Evolutionary conservation across 768 basidiomycete genomes (phyloP), one percentile per base, ranked within the genome.

Genomic region (Pisolithus tinctorius): DNA sequence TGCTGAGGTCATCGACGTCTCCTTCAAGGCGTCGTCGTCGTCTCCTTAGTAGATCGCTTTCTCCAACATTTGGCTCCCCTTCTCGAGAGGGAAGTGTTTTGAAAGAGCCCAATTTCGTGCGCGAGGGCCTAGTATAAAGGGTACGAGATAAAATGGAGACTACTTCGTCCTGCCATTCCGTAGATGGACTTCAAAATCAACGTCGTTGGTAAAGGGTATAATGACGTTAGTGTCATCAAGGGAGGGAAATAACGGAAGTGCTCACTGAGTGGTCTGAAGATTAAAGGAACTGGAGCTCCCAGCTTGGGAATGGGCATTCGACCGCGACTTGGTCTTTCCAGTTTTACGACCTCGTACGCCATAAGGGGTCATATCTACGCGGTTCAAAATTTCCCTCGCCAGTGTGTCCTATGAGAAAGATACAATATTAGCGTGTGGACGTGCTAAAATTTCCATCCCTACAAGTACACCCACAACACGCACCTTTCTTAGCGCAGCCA

Each of bases 151-250:
- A 60, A 4, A 58, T 20, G 25, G 60, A 6, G 10, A 56, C 68
- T 3, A 91, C 82, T 42, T 73, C 72, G 59, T 88, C 86, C 65
- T 91, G 89, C 88, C 88, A 91, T 67, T 91, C 87, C 55, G 82
- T 83, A 23, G 86, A 85, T 16, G 88, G 87, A 56, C 86, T 89
- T 47, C 16, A 34, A 39, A 51, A 42, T 17, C n/a, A 54, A 52
- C 52, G 48, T 27, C 5, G 39, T 4, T 13, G 13, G 9, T 13
- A 43, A 3, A 43, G 26, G 20, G 10, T 2, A 43, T 7, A 43
- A 26, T n/a, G 14, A 45, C 3, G 9, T 4, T 14, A 16, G 9
- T 27, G 26, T 45, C 43, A 45, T n/a, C 43, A 30, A 17, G 6
- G 13, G 50, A 16, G 38, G 37, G 17, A 45, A 26, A 36, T 16